Percentiles rank a stretch among this genome's conserved stretches.
These are phyloP conservation scores for Musa troglodytarum DNA, from an alignment of 176 grass and related monocot genomes.

Conservation along the genomic window DNA sequence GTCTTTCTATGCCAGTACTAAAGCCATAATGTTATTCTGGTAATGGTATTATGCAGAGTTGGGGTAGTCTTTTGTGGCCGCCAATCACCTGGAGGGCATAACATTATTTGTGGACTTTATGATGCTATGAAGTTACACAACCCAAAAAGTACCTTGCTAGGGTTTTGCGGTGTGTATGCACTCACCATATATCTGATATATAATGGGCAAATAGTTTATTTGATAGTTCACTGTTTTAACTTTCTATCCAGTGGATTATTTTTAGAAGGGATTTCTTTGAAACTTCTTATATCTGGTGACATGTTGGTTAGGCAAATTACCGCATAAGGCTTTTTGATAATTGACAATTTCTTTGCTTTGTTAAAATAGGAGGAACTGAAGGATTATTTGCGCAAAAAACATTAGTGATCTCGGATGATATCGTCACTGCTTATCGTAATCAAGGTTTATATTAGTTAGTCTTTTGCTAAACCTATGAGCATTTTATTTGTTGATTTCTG, in stretches of 20 bases:
- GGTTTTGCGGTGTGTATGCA: constrained; percentile 31
- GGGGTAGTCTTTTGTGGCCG: constrained; percentile 40
- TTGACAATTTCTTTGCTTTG: not conserved
- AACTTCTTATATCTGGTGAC: not conserved
- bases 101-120: constrained; percentile 30
- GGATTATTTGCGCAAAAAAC: constrained; percentile 32
- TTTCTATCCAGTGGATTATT: not conserved
- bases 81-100: constrained; percentile 36
- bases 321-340: too few species aligned
- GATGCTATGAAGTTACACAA: constrained; percentile 33
- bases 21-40: too few species aligned
- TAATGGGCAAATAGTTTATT: too few species aligned
- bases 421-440: not conserved
- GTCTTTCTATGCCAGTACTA: too few species aligned
- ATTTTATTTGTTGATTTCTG: not conserved
- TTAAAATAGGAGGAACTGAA: constrained; percentile 35
- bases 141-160: constrained; percentile 25
- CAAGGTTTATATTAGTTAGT: constrained; percentile 8
- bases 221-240: not conserved
- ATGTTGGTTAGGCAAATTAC: too few species aligned
- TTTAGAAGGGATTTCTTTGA: not conserved
- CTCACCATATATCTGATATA: not conserved
- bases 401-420: constrained; percentile 1
- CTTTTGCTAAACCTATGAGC: not conserved
- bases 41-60: constrained; percentile 14